Percentiles rank a stretch among this genome's conserved stretches.
These are phyloP conservation scores for Ceratobasidium papillatum DNA, from an alignment of 1,284 basidiomycete species.

Conservation along the genomic window DNA sequence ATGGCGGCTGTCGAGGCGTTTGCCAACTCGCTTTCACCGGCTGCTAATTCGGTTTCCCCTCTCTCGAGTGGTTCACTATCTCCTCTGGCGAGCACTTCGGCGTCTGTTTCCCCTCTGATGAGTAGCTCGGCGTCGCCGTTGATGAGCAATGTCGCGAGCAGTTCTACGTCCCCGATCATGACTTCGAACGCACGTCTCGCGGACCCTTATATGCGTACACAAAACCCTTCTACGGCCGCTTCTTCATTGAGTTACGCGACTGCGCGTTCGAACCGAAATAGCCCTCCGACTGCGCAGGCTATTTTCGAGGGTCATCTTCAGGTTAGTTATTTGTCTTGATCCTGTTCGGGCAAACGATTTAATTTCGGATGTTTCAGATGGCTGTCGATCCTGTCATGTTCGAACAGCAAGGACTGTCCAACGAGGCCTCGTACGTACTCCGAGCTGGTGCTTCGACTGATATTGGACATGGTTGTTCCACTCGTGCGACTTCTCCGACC, in stretches of 20 bases:
- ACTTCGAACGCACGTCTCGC: conserved; percentile 13
- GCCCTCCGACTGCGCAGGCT: conserved; percentile 18
- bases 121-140: conserved; percentile 6
- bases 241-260: conserved; percentile 23
- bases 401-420: background rate
- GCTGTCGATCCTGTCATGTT: conserved; percentile 12
- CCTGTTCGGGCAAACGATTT: background rate
- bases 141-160: conserved; percentile 9
- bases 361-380: background rate
- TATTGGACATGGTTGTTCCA: conserved; percentile 10
- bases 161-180: conserved; percentile 17
- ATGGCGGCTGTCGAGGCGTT: background rate
- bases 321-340: background rate
- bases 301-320: conserved; percentile 19
- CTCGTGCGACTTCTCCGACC: conserved; percentile 10
- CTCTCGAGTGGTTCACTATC: conserved; percentile 19
- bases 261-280: conserved; percentile 34
- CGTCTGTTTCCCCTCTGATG: conserved; percentile 25
- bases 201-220: conserved; percentile 5
- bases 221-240: conserved; percentile 5
- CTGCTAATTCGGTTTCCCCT: conserved; percentile 2
- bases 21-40: conserved; percentile 6
- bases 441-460: conserved; percentile 16
- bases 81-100: background rate
- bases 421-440: conserved; percentile 6